A percentile compares a stretch with the other conserved stretches of the same genome.
Evolutionary conservation across 1,284 basidiomycete genomes (phyloP).

Genomic region (Exobasidium rhododendri): DNA sequence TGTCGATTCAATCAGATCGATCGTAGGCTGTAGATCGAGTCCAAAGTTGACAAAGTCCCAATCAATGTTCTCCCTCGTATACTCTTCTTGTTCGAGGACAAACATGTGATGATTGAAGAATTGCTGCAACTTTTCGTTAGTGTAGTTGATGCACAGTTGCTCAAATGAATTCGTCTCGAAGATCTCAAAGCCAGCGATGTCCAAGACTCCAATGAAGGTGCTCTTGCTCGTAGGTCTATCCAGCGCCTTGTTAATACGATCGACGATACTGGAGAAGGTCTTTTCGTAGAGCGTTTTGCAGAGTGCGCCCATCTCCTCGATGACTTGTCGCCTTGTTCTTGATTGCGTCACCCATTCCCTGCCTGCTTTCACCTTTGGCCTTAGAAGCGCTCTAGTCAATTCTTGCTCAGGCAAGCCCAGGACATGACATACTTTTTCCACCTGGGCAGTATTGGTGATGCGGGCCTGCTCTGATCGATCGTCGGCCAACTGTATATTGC

Average conservation of each 20-base stretch:
- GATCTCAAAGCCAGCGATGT: slow-evolving; percentile 99
- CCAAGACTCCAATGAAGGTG: slow-evolving; percentile 95
- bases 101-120: slow-evolving; percentile 96
- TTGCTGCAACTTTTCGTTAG: slow-evolving; percentile 64
- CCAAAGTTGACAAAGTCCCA: slow-evolving; percentile 99
- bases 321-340: slow-evolving; percentile 82
- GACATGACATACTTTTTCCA: slow-evolving; percentile 85
- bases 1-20: slow-evolving; percentile 86
- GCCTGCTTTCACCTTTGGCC: slow-evolving; percentile 80
- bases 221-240: slow-evolving; percentile 85
- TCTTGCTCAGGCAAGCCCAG: slow-evolving; percentile 86
- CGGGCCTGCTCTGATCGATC: slow-evolving; percentile 83
- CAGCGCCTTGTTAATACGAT: slow-evolving; percentile 88
- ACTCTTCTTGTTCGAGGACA: slow-evolving; percentile 98
- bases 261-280: slow-evolving; percentile 87
- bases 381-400: slow-evolving; percentile 69
- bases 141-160: slow-evolving; percentile 97
- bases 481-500: slow-evolving; percentile 81
- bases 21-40: slow-evolving; percentile 93
- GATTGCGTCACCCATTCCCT: slow-evolving; percentile 96
- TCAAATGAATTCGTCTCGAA: slow-evolving; percentile 69
- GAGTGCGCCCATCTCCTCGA: slow-evolving; percentile 85
- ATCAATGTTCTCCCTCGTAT: slow-evolving; percentile 90
- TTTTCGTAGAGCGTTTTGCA: slow-evolving; percentile 98
- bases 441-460: slow-evolving; percentile 59